Base-by-base conservation (phyloP, 345 rosid genomes). In the Citrus australasica region DNA sequence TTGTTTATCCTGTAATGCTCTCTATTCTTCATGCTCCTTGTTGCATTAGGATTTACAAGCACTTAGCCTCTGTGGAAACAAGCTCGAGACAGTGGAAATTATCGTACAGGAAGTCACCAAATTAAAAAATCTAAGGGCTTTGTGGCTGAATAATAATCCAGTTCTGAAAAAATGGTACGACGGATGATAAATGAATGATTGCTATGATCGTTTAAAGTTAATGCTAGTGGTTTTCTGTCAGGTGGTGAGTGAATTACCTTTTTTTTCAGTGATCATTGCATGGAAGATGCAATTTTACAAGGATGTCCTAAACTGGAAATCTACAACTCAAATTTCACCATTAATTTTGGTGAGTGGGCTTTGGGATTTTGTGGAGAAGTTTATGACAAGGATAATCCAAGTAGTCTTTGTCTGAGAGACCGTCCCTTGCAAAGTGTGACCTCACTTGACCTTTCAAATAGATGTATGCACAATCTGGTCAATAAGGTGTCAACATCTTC, bases 101-200 rank as follows among this genome's bases (percentile, higher is more conserved):
- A 77, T 90, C 38, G 75, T 89, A 75, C 87, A 80, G 78, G 97
- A 95, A 89, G 88, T 91, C 82, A 78, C 73, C 35, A 89, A 90
- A 77, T 87, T 92, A 65, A 90, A 88, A 83, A 89, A 87, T 70
- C 87, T 93, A 68, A 91, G 82, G 85, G 98, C 91, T 32, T 83
- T 93, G 72, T 95, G 99, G 99, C 82, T 95, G 68, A 95, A 92
- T 85, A 85, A 91, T 75, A 93, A 95, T 80, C 94, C 96, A 56
- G 82, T 90, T 82, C 73, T 86, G 24, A 75, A 85, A 70, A 87
- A 79, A 74, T 76, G 92, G 99, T 95, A 82, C 67, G 74, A n/a
- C 60, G 79, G 58, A 73, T 82, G 21, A 58, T 75, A 7, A 37
- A 72, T 48, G 38, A 79, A 32, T 24, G 65, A 48, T 79, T 25